Conservation (phyloP, 2,329 filamentous ascomycete genomes). For the Diaporthe velutina region DNA sequence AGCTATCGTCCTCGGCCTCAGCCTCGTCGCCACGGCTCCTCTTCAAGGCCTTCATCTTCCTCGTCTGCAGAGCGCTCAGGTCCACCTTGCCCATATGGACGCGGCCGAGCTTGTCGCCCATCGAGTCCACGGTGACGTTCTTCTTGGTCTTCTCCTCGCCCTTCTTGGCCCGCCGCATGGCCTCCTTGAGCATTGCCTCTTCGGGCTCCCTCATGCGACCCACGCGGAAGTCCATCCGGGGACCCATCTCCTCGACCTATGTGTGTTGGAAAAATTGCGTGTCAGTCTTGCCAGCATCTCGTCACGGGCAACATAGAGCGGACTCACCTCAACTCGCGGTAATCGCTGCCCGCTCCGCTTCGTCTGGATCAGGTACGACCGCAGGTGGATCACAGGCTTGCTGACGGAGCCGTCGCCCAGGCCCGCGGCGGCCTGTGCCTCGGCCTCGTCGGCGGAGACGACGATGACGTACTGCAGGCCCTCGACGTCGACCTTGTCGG, state of each 20-base stretch:
- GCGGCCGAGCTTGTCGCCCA: constrained; percentile 96
- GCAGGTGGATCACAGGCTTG: constrained; percentile 73
- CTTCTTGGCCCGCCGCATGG: constrained; percentile 86
- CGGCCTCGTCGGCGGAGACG: constrained; percentile 79
- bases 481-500: constrained; percentile 91
- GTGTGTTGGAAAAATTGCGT: not conserved
- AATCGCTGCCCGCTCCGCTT: constrained; percentile 88
- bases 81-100: constrained; percentile 94
- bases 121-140: constrained; percentile 90
- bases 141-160: constrained; percentile 88
- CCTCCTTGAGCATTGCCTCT: constrained; percentile 85
- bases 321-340: constrained; percentile 79
- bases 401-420: constrained; percentile 52
- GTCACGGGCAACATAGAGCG: not conserved
- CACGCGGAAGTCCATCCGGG: constrained; percentile 90
- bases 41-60: constrained; percentile 99
- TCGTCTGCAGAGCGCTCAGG: constrained; percentile 86
- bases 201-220: constrained; percentile 86
- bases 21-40: constrained; percentile 75
- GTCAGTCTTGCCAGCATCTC: not conserved
- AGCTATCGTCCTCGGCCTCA: constrained; percentile 61
- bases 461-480: constrained; percentile 92
- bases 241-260: constrained; percentile 91
- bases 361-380: constrained; percentile 88
- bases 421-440: constrained; percentile 51